Conservation (phyloP, 495 filamentous ascomycete genomes). For the Melanomma pulvis-pyrius region DNA sequence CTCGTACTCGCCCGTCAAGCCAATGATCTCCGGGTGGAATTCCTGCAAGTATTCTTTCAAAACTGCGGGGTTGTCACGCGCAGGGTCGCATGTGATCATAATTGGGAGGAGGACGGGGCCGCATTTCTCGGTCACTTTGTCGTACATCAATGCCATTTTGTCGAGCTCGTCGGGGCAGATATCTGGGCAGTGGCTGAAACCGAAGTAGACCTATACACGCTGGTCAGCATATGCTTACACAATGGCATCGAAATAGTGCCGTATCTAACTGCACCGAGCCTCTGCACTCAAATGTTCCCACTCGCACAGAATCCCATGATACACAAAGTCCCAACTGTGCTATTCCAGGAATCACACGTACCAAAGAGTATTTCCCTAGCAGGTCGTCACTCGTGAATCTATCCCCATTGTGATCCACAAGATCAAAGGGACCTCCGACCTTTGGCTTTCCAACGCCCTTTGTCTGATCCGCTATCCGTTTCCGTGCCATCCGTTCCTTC, state of each 20-base stretch:
- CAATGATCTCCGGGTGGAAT: conserved; percentile 87
- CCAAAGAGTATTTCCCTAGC: conserved; percentile 81
- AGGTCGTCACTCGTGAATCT: conserved; percentile 74
- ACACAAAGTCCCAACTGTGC: not conserved
- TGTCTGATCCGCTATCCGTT: conserved; percentile 81
- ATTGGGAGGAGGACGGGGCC: conserved; percentile 67
- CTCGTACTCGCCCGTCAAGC: conserved; percentile 90
- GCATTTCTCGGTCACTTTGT: conserved; percentile 64
- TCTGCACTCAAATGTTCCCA: not conserved
- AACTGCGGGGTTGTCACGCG: conserved; percentile 81
- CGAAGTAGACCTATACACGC: conserved; percentile 80
- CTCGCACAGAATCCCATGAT: too few species aligned
- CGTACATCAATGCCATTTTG: conserved; percentile 94
- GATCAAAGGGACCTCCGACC: conserved; percentile 82
- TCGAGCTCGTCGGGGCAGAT: conserved; percentile 99
- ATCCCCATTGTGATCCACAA: conserved; percentile 80
- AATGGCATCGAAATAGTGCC: not conserved
- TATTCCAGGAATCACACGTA: conserved; percentile 26
- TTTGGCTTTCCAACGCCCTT: conserved; percentile 93
- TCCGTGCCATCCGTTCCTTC: conserved; percentile 83
- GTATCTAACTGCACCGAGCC: not conserved
- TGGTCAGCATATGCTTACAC: not conserved
- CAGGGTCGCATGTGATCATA: conserved; percentile 95
- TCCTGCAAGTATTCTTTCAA: conserved; percentile 83
- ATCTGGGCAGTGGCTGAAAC: conserved; percentile 97